A percentile compares a stretch with the other conserved stretches of the same genome.
These are phyloP conservation scores for Fusarium sp. DNA, from an alignment of 2,329 filamentous ascomycete species.

Conservation along the genomic window DNA sequence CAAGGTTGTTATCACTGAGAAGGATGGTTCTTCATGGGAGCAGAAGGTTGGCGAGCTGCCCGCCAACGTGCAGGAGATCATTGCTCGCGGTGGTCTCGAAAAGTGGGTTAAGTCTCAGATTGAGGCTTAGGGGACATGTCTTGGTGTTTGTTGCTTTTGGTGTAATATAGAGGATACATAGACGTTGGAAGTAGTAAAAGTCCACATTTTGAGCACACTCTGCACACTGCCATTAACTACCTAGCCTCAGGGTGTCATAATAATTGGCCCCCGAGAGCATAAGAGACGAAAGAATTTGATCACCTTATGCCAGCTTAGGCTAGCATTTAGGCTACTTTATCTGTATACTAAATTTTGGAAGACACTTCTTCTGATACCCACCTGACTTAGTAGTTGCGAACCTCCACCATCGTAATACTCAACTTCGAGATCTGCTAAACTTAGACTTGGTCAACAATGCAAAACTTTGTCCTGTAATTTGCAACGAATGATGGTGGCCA, in stretches of 20 bases:
- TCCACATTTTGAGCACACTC: background rate
- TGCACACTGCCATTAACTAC: background rate
- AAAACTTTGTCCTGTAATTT: background rate
- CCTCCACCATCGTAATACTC: background rate
- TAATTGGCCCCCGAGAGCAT: too few relatives aligned
- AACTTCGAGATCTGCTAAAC: background rate
- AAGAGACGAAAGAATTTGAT: too few relatives aligned
- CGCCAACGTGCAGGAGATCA: slow-evolving; percentile 87
- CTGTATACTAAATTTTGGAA: too few relatives aligned
- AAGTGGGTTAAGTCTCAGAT: slow-evolving; percentile 84
- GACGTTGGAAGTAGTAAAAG: slow-evolving; percentile 21
- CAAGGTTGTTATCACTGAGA: slow-evolving; percentile 77
- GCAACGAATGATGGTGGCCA: too few relatives aligned
- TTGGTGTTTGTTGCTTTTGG: background rate
- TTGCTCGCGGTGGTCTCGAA: slow-evolving; percentile 80
- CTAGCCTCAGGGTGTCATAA: too few relatives aligned
- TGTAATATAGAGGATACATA: slow-evolving; percentile 27
- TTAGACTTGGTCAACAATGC: too few relatives aligned
- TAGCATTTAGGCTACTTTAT: too few relatives aligned
- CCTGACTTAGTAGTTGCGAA: too few relatives aligned
- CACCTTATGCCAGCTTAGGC: too few relatives aligned
- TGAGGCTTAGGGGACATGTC: background rate
- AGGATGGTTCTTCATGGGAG: slow-evolving; percentile 75
- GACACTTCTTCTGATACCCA: too few relatives aligned
- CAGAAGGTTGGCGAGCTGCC: slow-evolving; percentile 86